These are phyloP conservation scores for Glycine latifolia DNA, from an alignment of 306 rosid genomes.

Conservation along the genomic window DNA sequence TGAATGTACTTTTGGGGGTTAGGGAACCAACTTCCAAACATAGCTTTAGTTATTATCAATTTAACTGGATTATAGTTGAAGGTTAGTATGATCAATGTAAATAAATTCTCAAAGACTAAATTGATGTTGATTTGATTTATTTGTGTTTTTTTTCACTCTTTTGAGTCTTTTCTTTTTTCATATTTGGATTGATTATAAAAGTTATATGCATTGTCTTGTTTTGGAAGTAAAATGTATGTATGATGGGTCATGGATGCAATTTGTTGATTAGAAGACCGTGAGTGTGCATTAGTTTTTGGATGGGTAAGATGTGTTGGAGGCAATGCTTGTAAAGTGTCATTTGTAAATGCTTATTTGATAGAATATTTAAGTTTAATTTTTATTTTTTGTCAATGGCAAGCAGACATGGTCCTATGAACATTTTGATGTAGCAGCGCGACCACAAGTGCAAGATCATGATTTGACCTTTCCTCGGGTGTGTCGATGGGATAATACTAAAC, in stretches of 20 bases:
- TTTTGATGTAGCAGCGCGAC: constrained; percentile 68
- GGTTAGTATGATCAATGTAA: constrained; percentile 24
- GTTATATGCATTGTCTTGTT: constrained; percentile 9
- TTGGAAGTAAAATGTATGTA: background rate
- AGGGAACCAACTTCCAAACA: too few species aligned
- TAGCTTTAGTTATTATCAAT: background rate
- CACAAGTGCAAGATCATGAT: constrained; percentile 50
- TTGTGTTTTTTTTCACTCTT: background rate
- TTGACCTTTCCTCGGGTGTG: constrained; percentile 62
- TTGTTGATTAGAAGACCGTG: background rate
- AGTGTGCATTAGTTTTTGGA: background rate
- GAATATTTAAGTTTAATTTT: constrained; percentile 4
- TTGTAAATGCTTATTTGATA: constrained; percentile 25
- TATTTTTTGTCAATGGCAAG: constrained; percentile 25
- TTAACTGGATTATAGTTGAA: constrained; percentile 6
- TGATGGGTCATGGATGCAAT: background rate
- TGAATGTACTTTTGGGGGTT: too few species aligned
- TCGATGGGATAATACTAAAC: constrained; percentile 61
- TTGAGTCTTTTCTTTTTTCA: background rate
- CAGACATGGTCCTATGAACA: constrained; percentile 75
- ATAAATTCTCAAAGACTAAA: background rate
- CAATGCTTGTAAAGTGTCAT: constrained; percentile 7
- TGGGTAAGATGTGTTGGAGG: constrained; percentile 1
- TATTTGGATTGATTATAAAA: constrained; percentile 22
- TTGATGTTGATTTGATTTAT: constrained; percentile 6